phyloP scores from a whole-genome alignment of 2,329 filamentous ascomycete species.

The Epichloe festucae region DNA sequence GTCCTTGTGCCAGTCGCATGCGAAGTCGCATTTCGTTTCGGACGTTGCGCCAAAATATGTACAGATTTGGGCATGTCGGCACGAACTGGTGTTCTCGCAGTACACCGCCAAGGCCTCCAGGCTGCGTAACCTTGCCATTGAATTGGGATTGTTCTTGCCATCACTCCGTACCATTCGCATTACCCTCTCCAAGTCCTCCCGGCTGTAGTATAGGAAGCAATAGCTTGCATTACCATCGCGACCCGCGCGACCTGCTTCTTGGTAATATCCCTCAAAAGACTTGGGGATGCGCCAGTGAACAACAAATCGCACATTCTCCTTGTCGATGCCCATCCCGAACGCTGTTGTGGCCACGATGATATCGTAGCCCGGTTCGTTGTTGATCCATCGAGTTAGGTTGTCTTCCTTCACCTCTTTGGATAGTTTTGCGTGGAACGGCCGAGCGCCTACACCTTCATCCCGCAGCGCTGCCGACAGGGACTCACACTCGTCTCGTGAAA shows the following conservation, averaged over 20 bases:
- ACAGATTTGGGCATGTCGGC: constrained; percentile 64
- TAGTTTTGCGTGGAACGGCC: constrained; percentile 61
- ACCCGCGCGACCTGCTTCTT: constrained; percentile 85
- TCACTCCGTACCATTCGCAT: constrained; percentile 40
- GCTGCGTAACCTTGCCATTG: constrained; percentile 45
- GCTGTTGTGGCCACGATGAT: constrained; percentile 92
- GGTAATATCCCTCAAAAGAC: constrained; percentile 91
- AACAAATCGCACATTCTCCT: constrained; percentile 86
- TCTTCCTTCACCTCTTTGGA: constrained; percentile 56
- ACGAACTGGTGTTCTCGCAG: constrained; percentile 62
- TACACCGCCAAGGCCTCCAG: constrained; percentile 61
- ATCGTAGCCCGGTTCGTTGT: constrained; percentile 64
- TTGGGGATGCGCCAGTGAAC: constrained; percentile 91
- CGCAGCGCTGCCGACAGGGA: constrained; percentile 52
- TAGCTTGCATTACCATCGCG: constrained; percentile 77
- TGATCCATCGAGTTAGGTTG: constrained; percentile 58
- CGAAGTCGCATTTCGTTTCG: constrained; percentile 52
- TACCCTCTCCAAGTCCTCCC: constrained; percentile 71
- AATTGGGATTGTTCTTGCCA: constrained; percentile 26
- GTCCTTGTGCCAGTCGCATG: constrained; percentile 71
- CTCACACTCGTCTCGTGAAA: constrained; percentile 64
- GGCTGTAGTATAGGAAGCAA: constrained; percentile 84
- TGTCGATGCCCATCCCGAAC: constrained; percentile 97
- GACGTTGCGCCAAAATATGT: constrained; percentile 61
- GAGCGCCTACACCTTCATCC: constrained; percentile 56